Evolutionary conservation across 2,329 filamentous ascomycete species (phyloP), one percentile per base, ranked within the genome.

Genomic region (Ophiosphaerella korrae): DNA sequence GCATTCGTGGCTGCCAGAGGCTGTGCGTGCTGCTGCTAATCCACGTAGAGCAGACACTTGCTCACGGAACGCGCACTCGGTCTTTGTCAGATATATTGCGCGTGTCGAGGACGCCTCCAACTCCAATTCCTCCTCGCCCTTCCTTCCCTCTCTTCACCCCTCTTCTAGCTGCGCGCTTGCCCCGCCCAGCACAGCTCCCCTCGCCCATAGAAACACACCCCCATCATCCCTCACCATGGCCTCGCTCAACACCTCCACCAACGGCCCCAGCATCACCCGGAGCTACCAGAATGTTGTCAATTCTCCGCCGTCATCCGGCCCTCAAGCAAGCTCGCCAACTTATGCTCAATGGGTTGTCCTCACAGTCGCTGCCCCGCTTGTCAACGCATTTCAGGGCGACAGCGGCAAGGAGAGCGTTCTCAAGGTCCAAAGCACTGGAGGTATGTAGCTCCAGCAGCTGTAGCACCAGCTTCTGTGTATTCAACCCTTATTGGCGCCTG

Each of bases 341-440:
- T 90, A 89, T 70, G 92, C 85, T 57, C 90, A 93, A 79, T 99
- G 94, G 94, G 93, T 91, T 16, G 80, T 99, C 55, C 96, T 95
- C 78, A 89, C 90, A 7, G 94, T 99, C 35, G 90, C 94, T 72
- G 90, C 93, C 53, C 94, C 94, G 47, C 84, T 99, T 35, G 83
- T 91, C 72, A 97, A 89, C 78, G 92, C 92, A 52, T 99, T 99
- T 74, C 91, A 96, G 76, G 80, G 82, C 58, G 90, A 94, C 71
- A 82, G 84, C 50, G 88, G 85, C 60, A 97, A 97, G 78, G 93
- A 97, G 77, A 97, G 93, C 74, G 85, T 97, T 1, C 79, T 99
- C 62, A 97, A 97, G 77, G 93, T 99, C 44, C 92, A 97, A 73
- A 87, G 82, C 70, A 95, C 90, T 42, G 93, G 92, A 79, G 89